Evolutionary conservation across 345 rosid species (phyloP).

Genomic region (Moringa oleifera): DNA sequence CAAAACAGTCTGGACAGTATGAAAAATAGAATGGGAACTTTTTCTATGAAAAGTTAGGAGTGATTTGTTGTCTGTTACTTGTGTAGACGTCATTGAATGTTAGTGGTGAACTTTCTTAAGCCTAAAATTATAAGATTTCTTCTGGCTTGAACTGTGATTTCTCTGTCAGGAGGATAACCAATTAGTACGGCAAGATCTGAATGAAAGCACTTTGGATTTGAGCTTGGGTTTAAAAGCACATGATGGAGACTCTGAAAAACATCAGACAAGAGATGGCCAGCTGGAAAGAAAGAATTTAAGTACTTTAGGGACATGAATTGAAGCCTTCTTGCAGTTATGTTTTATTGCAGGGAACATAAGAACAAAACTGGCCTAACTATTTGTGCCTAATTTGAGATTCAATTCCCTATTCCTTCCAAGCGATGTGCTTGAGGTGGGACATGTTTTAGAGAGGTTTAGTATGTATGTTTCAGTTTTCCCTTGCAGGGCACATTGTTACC

Average conservation of each 20-base stretch:
- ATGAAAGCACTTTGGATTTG: slow-evolving; percentile 74
- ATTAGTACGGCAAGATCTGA: slow-evolving; percentile 77
- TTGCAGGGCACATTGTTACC: slow-evolving; percentile 16
- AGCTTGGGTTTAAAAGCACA: slow-evolving; percentile 58
- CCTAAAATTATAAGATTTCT: too few species aligned
- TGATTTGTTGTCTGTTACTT: background rate
- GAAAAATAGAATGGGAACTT: background rate
- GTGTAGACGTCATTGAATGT: too few species aligned
- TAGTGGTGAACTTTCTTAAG: too few species aligned
- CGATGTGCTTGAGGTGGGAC: background rate
- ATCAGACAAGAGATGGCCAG: slow-evolving; percentile 23
- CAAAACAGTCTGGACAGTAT: background rate
- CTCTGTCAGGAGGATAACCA: slow-evolving; percentile 45
- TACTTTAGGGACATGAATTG: slow-evolving; percentile 7
- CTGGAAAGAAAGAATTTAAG: slow-evolving; percentile 21
- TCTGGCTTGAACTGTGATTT: too few species aligned
- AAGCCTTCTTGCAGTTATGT: slow-evolving; percentile 6
- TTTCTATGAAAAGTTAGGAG: background rate
- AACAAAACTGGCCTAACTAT: slow-evolving; percentile 12
- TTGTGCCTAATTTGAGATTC: slow-evolving; percentile 13
- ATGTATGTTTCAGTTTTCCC: slow-evolving; percentile 9
- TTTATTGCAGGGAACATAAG: slow-evolving; percentile 9
- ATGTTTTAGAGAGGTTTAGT: slow-evolving; percentile 11
- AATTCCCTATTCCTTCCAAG: slow-evolving; percentile 15
- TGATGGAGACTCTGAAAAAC: slow-evolving; percentile 34